Base-by-base conservation (phyloP, 345 rosid genomes). In the Adansonia digitata region DNA sequence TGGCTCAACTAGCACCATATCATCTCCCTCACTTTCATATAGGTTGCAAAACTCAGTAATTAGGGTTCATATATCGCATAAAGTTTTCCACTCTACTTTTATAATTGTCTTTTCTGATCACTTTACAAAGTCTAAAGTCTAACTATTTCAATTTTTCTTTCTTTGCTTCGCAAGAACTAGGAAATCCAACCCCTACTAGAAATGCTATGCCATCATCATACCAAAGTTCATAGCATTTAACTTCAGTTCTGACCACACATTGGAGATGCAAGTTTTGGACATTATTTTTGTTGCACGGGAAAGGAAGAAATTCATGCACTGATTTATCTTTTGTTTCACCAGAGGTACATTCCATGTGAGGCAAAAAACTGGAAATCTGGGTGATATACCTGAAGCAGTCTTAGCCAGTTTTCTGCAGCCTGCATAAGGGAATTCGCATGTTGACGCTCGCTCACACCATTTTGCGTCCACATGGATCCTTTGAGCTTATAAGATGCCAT, bases 341-440 rank as follows among this genome's bases (percentile, higher is more conserved):
- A 74, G 43, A 56, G 43, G 71, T 78, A 78, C 79, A 78, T 74
- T 46, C 84, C 79, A 57, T 74, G 84, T 0, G 88, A 80, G 31
- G 79, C 84, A 51, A 82, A 82, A 79, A 82, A 82, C 79, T 79
- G 80, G 56, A 79, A 82, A 79, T 82, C 85, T 34, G 85, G 83
- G 77, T 79, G 85, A 67, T 71, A 74, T 60, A 79, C 85, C 24
- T 66, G 78, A 18, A 49, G 72, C 55, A 26, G 51, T 57, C 78
- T 74, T 37, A 82, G 67, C 85, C 81, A 15, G 24, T 63, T 39
- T 69, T 82, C 76, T 15, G 85, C 82, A 53, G 78, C 82, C 63
- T 56, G 76, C 71, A 57, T n/a, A 35, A 82, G 82, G 74, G 78
- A 79, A 39, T 82, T 79, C 2, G 77, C 76, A 61, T 8, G 46